phyloP scores from a whole-genome alignment of 768 basidiomycete species.

The Vararia minispora region DNA sequence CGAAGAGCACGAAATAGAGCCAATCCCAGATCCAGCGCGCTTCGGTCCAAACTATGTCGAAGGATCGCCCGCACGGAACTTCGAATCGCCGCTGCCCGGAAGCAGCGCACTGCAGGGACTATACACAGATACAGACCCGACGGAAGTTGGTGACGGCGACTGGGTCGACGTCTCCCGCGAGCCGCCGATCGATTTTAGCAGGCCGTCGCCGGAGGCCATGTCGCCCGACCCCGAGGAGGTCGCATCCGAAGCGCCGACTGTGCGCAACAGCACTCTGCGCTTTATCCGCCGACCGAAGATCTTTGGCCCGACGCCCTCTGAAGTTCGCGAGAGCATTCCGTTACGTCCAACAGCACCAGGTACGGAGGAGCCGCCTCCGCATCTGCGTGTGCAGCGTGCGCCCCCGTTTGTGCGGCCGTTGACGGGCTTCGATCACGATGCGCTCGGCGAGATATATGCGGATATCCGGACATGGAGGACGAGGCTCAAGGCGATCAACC shows the following conservation, averaged over 20 bases:
- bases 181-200: slow-evolving; percentile 25
- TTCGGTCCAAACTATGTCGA: slow-evolving; percentile 43
- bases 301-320: slow-evolving; percentile 17
- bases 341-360: slow-evolving; percentile 30
- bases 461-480: slow-evolving; percentile 65
- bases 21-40: slow-evolving; percentile 40
- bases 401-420: slow-evolving; percentile 70
- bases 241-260: slow-evolving; percentile 5
- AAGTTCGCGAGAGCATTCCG: slow-evolving; percentile 55
- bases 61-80: slow-evolving; percentile 8
- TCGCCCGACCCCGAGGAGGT: slow-evolving; percentile 9
- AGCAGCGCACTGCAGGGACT: no score
- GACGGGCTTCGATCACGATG: slow-evolving; percentile 56
- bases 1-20: slow-evolving; percentile 11
- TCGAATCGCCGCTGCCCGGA: no score
- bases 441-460: slow-evolving; percentile 53
- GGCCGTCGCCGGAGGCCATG: slow-evolving; percentile 1
- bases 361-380: slow-evolving; percentile 42
- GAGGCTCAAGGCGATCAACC: slow-evolving; percentile 59
- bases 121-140: slow-evolving; percentile 4
- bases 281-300: slow-evolving; percentile 12
- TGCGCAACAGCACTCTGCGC: slow-evolving; percentile 7
- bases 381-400: slow-evolving; percentile 54
- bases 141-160: slow-evolving; percentile 26
- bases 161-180: slow-evolving; percentile 52